Evolutionary conservation across 306 rosid genomes (phyloP), one percentile per base, ranked within the genome.

Genomic region (Abrus precatorius): DNA sequence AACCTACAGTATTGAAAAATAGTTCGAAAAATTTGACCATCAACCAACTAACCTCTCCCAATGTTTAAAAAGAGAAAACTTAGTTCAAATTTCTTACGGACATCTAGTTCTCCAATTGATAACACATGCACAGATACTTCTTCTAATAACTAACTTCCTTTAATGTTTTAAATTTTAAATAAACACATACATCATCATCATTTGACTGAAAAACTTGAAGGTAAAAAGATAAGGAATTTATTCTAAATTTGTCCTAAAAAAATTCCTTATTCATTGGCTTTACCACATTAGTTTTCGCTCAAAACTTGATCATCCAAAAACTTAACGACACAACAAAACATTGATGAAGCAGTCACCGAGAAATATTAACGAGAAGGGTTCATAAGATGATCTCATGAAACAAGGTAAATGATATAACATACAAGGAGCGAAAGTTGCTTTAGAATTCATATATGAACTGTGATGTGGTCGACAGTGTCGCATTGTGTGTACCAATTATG

Each of bases 371-470:
- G 1, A 34, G 44, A 49, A 57, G 56, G 14, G 32, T 33, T 41
- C 10, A 30, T 3, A 49, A 66, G 11, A 68, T 5, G 43, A 49
- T 66, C 79, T 36, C 67, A 76, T 61, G 64, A 62, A 75, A 68
- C 38, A 75, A 20, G 43, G 41, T 62, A 75, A 59, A 50, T 29
- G 30, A 81, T n/a, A 68, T 53, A 57, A 79, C 73, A 68, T 66
- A 55, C 72, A 75, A 38, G 62, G 69, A 77, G 76, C 1, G 62
- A 6, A 81, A 78, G 79, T 65, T 34, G 56, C 53, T 64, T 57
- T 62, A 53, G 59, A 69, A 77, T 80, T 85, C 80, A 78, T 69
- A 60, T 57, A 54, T 69, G 49, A 77, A 80, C 60, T 50, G 48
- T 68, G 20, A 44, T 43, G 49, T 57, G 59, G 60, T 76, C 67